A percentile compares a stretch with the other conserved stretches of the same genome.
phyloP scores from a whole-genome alignment of 2,329 filamentous ascomycete species.

The Hypoxylon sp. region DNA sequence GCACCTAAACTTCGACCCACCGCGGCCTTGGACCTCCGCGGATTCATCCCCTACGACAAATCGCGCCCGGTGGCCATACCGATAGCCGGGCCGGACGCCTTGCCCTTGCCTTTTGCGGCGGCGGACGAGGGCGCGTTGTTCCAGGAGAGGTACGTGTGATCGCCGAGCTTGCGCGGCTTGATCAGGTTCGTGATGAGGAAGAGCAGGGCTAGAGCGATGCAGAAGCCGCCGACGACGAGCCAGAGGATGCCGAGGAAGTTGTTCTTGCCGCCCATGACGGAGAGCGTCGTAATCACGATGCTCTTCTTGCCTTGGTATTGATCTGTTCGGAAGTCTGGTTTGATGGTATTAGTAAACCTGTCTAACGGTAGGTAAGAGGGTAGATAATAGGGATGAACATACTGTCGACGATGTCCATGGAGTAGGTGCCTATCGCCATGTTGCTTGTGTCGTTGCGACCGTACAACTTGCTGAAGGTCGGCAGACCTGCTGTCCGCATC shows the following conservation, averaged over 20 bases:
- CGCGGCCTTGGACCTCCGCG: conserved; percentile 17
- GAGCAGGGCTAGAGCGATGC: conserved; percentile 86
- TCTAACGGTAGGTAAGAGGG: conserved; percentile 6
- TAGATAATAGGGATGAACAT: conserved; percentile 60
- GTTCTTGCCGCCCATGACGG: conserved; percentile 94
- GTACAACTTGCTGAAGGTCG: conserved; percentile 94
- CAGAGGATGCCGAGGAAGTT: conserved; percentile 97
- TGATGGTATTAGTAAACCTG: conserved; percentile 16
- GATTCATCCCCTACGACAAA: conserved; percentile 55
- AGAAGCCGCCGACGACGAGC: conserved; percentile 92
- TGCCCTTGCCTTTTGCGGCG: conserved; percentile 57
- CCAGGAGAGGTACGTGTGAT: conserved; percentile 98
- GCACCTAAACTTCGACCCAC: not conserved
- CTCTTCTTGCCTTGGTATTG: conserved; percentile 90
- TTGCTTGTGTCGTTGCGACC: conserved; percentile 80
- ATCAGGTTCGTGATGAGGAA: conserved; percentile 94
- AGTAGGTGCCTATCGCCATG: conserved; percentile 81
- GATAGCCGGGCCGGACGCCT: conserved; percentile 59
- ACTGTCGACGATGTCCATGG: conserved; percentile 84
- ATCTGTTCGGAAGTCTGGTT: conserved; percentile 82
- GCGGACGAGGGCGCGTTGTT: conserved; percentile 71
- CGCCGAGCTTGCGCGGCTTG: conserved; percentile 95
- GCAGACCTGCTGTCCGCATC: conserved; percentile 97
- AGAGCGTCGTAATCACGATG: conserved; percentile 88
- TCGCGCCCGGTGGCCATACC: conserved; percentile 71